Percentiles rank a stretch among this genome's conserved stretches.
phyloP scores from a whole-genome alignment of 441 rosid genomes.

The Pelargonium cotyledonis region DNA sequence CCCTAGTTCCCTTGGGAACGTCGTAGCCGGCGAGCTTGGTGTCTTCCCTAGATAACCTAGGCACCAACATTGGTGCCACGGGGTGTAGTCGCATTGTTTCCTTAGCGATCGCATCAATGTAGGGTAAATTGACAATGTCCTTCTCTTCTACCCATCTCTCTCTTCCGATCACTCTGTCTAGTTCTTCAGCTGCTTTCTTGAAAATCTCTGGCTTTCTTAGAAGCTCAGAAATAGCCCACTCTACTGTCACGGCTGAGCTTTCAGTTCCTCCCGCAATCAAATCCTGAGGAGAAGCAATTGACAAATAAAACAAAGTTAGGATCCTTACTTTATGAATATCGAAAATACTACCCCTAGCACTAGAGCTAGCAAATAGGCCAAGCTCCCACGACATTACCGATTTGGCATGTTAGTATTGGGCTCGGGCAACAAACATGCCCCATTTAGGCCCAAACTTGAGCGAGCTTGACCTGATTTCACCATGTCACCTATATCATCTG shows the following conservation, averaged over 20 bases:
- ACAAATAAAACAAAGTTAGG: too few relatives aligned
- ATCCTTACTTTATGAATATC: too few relatives aligned
- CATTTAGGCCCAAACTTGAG: too few relatives aligned
- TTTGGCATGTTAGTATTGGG: too few relatives aligned
- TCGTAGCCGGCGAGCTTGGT: slow-evolving; percentile 16
- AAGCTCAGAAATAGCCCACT: slow-evolving; percentile 35
- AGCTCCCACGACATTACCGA: too few relatives aligned
- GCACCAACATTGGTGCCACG: slow-evolving; percentile 13
- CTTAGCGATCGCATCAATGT: slow-evolving; percentile 26
- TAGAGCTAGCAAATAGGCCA: too few relatives aligned
- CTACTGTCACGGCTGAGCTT: slow-evolving; percentile 21
- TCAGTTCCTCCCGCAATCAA: slow-evolving; percentile 33
- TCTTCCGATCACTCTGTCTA: slow-evolving; percentile 27
- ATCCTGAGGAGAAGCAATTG: too few relatives aligned
- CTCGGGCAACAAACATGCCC: too few relatives aligned
- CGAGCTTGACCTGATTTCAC: too few relatives aligned
- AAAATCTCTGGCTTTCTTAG: slow-evolving; percentile 19
- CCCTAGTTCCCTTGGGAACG: slow-evolving; percentile 21
- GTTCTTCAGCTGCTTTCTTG: slow-evolving; percentile 25
- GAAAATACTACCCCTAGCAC: too few relatives aligned
- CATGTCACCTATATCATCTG: too few relatives aligned
- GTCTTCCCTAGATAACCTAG: slow-evolving; percentile 20
- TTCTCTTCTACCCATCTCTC: slow-evolving; percentile 33
- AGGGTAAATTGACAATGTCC: slow-evolving; percentile 27
- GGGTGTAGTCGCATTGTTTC: slow-evolving; percentile 32